A percentile compares a stretch with the other conserved stretches of the same genome.
Conservation (phyloP, 805 yeast species). For the Lachancea mirantina region DNA sequence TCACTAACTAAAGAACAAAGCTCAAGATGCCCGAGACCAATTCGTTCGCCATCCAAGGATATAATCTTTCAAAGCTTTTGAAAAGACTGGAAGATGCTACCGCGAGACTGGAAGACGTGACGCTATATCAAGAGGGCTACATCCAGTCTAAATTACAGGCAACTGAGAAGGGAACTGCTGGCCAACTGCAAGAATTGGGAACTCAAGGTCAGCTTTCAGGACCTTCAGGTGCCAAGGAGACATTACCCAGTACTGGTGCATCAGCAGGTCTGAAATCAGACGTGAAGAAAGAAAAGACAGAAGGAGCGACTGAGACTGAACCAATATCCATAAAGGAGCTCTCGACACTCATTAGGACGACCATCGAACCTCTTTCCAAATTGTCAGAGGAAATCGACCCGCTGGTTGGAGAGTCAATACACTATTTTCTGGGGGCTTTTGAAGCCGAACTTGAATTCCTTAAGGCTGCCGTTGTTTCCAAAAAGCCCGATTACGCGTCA, state of each 20-base stretch:
- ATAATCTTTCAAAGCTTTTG: slow-evolving; percentile 73
- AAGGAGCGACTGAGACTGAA: slow-evolving; percentile 10
- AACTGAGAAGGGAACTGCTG: slow-evolving; percentile 2
- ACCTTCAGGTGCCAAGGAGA: no score
- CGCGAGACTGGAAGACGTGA: slow-evolving; percentile 83
- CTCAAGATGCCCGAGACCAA: slow-evolving; percentile 15
- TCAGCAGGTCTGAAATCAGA: slow-evolving; percentile 12
- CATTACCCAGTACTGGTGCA: no score
- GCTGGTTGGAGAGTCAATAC: slow-evolving; percentile 40
- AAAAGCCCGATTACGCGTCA: slow-evolving; percentile 56
- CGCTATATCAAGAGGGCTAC: slow-evolving; percentile 64
- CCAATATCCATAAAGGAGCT: slow-evolving; percentile 46
- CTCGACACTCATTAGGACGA: slow-evolving; percentile 44
- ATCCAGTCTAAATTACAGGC: slow-evolving; percentile 31
- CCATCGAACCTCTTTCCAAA: slow-evolving; percentile 52
- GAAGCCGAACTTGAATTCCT: slow-evolving; percentile 52
- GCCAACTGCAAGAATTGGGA: neutral
- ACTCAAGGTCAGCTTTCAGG: no score
- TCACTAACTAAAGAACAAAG: neutral
- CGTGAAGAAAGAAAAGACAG: neutral
- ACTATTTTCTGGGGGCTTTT: slow-evolving; percentile 46
- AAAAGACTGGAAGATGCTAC: slow-evolving; percentile 90
- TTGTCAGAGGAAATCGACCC: slow-evolving; percentile 39
- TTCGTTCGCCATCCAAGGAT: slow-evolving; percentile 52
- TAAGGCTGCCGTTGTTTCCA: slow-evolving; percentile 48